Percentiles rank a stretch among this genome's conserved stretches.
Conservation (phyloP, 345 rosid species). For the Laguncularia racemosa region DNA sequence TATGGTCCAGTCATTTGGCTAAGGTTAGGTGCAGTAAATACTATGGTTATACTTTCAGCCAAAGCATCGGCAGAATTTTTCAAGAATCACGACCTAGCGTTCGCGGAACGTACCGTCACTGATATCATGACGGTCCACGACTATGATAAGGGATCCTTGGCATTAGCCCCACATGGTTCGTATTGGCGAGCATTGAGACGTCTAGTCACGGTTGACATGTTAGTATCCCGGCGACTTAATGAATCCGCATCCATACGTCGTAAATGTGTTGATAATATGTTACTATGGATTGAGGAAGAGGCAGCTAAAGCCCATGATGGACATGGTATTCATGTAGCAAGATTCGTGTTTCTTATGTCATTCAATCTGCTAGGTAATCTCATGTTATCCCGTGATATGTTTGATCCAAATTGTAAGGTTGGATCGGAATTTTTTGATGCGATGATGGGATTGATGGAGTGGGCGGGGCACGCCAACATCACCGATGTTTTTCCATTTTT, state of each 20-base stretch:
- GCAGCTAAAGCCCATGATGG: not conserved
- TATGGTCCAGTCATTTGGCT: conserved; percentile 47
- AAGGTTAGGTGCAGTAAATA: conserved; percentile 34
- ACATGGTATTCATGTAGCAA: conserved; percentile 23
- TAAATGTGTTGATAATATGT: conserved; percentile 37
- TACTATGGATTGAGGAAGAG: conserved; percentile 39
- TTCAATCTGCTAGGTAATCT: conserved; percentile 49
- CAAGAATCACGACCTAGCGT: conserved; percentile 48
- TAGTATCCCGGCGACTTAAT: conserved; percentile 30
- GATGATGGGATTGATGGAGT: conserved; percentile 26
- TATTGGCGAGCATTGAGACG: conserved; percentile 43
- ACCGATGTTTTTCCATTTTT: conserved; percentile 39
- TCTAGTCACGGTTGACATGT: conserved; percentile 41
- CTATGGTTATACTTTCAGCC: conserved; percentile 46
- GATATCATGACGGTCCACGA: conserved; percentile 34
- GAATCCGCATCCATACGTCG: conserved; percentile 27
- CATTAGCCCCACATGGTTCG: conserved; percentile 45
- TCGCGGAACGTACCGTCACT: conserved; percentile 39
- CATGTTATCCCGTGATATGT: conserved; percentile 43
- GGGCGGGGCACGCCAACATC: conserved; percentile 29
- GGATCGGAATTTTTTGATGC: conserved; percentile 22
- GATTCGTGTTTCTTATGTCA: conserved; percentile 29
- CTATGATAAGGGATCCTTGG: conserved; percentile 34
- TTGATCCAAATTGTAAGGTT: conserved; percentile 30
- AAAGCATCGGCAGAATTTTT: conserved; percentile 38